Evolutionary conservation across 1,139 yeast genomes (phyloP).

Genomic region (Kluyveromyces sp.): DNA sequence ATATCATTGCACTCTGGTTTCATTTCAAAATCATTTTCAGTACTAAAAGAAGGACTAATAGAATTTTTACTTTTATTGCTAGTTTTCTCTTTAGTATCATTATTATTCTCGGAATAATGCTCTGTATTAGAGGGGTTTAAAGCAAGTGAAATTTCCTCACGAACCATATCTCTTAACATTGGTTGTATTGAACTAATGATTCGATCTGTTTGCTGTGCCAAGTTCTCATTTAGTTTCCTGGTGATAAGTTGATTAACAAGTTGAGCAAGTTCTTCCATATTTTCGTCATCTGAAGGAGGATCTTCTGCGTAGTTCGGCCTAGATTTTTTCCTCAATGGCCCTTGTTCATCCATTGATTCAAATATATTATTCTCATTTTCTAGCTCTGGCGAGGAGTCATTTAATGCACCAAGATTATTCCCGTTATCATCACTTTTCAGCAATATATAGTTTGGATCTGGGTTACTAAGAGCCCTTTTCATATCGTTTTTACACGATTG

Average conservation of each 20-base stretch:
- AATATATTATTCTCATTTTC: neutral
- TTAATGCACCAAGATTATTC: neutral
- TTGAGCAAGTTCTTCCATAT: slow-evolving; percentile 20
- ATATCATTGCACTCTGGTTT: slow-evolving; percentile 13
- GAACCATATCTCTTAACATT: slow-evolving; percentile 2
- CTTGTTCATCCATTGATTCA: slow-evolving; percentile 3
- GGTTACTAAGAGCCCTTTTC: slow-evolving; percentile 13
- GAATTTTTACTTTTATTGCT: no score
- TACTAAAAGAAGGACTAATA: no score
- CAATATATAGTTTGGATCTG: slow-evolving; percentile 6
- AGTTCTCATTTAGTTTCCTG: slow-evolving; percentile 12
- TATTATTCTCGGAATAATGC: no score
- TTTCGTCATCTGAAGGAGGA: slow-evolving; percentile 10
- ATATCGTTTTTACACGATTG: slow-evolving; percentile 11
- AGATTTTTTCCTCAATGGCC: slow-evolving; percentile 1
- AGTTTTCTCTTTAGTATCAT: no score
- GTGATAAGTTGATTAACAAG: slow-evolving; percentile 25
- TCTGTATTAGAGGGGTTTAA: neutral
- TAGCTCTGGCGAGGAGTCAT: slow-evolving; percentile 1
- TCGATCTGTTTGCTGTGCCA: slow-evolving; percentile 5
- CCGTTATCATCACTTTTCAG: neutral
- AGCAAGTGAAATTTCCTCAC: neutral
- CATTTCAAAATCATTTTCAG: slow-evolving; percentile 1
- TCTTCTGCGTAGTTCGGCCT: slow-evolving; percentile 4
- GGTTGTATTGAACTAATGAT: slow-evolving; percentile 2